phyloP scores from a whole-genome alignment of 75 land plant species.

The Cunninghamia lanceolata region DNA sequence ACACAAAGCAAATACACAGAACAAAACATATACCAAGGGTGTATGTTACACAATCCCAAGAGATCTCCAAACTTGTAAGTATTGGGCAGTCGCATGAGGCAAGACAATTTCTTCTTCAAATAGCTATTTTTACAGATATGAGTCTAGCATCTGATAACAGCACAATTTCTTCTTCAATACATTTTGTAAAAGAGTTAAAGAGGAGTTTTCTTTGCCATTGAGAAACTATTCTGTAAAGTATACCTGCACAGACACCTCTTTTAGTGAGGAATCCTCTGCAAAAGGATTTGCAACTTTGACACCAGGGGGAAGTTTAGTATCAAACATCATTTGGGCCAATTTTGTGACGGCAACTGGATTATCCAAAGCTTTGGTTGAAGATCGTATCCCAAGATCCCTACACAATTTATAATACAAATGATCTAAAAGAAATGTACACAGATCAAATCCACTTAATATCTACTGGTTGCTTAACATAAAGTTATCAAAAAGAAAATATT shows the following conservation, averaged over 20 bases:
- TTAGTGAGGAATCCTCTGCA: constrained; percentile 70
- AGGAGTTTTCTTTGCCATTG: neutral
- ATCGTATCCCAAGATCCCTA: constrained; percentile 88
- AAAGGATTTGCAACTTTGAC: constrained; percentile 58
- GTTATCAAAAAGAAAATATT: neutral
- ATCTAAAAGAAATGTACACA: neutral
- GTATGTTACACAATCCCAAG: too few relatives aligned
- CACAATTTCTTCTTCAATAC: constrained; percentile 5
- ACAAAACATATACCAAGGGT: too few relatives aligned
- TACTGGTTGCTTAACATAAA: neutral
- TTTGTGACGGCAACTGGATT: constrained; percentile 48
- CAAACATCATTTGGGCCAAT: constrained; percentile 79
- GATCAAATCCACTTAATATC: neutral
- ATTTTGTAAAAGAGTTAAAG: neutral
- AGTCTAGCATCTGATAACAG: neutral
- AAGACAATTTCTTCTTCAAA: neutral
- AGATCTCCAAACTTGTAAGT: neutral
- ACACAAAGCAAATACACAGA: too few relatives aligned
- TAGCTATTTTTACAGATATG: neutral
- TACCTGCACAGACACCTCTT: constrained; percentile 76
- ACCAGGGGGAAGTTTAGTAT: constrained; percentile 90
- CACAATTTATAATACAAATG: neutral
- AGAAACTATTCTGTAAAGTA: neutral
- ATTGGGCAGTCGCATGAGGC: neutral
- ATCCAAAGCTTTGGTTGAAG: constrained; percentile 37